phyloP scores from a whole-genome alignment of 2,329 filamentous ascomycete species.

The Neonectria ditissima region DNA sequence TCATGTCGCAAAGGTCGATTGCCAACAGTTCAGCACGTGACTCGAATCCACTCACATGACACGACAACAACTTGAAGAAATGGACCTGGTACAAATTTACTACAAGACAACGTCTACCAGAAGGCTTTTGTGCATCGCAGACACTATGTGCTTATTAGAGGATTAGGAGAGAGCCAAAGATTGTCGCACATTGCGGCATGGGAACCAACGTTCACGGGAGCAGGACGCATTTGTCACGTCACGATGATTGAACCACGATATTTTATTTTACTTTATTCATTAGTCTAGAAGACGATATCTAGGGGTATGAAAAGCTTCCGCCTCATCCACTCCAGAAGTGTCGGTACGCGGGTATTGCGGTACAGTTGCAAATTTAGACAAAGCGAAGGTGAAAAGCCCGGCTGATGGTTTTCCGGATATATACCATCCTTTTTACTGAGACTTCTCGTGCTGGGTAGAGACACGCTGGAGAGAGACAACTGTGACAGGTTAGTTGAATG shows the following conservation, averaged over 20 bases:
- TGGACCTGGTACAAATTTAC: too few relatives aligned
- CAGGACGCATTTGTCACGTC: background rate
- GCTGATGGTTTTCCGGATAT: conserved; percentile 54
- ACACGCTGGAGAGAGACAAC: conserved; percentile 91
- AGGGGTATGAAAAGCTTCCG: conserved; percentile 54
- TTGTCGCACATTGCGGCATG: too few relatives aligned
- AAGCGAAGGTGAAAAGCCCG: conserved; percentile 54
- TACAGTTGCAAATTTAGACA: conserved; percentile 56
- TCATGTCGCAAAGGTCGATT: background rate
- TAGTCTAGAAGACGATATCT: conserved; percentile 54
- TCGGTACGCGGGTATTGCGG: conserved; percentile 51
- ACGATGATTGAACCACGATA: conserved; percentile 11
- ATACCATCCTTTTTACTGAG: conserved; percentile 66
- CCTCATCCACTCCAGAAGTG: conserved; percentile 51
- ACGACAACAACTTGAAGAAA: too few relatives aligned
- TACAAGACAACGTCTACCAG: too few relatives aligned
- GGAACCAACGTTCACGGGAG: too few relatives aligned
- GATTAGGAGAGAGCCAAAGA: too few relatives aligned
- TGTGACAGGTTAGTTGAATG: conserved; percentile 65
- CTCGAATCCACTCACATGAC: background rate
- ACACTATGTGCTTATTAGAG: too few relatives aligned
- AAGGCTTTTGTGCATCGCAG: too few relatives aligned
- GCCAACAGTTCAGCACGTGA: background rate
- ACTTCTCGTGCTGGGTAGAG: conserved; percentile 92
- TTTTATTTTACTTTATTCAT: conserved; percentile 58